Evolutionary conservation across 1,284 basidiomycete genomes (phyloP).

Genomic region (Cryptococcus jaspeensis): DNA sequence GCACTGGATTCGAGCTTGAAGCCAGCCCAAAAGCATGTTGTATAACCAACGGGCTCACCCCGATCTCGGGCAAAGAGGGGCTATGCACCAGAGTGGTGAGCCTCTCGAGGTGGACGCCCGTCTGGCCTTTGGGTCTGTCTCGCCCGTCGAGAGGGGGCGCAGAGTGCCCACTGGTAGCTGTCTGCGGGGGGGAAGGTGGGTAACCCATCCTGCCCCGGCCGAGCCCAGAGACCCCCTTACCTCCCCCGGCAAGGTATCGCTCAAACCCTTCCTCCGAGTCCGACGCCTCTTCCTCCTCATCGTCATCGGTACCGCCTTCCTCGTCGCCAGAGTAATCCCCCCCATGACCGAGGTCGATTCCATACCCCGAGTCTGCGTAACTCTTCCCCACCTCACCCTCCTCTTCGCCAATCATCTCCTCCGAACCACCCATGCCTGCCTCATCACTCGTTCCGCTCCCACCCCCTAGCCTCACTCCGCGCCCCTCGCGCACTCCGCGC

Average conservation of each 20-base stretch:
- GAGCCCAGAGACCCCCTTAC: too few relatives aligned
- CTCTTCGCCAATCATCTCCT: not conserved
- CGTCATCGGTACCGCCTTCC: not conserved
- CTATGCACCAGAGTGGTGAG: not conserved
- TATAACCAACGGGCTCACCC: not conserved
- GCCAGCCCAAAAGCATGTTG: not conserved
- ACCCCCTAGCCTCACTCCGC: not conserved
- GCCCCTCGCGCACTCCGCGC: not conserved
- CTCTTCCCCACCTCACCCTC: not conserved
- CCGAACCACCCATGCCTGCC: too few relatives aligned
- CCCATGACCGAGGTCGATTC: not conserved
- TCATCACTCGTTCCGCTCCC: too few relatives aligned
- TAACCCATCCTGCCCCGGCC: not conserved
- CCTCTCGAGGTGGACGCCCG: not conserved
- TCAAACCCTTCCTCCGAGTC: too few relatives aligned
- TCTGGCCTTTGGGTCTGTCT: not conserved
- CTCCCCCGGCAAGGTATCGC: too few relatives aligned
- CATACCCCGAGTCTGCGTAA: not conserved
- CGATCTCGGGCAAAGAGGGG: not conserved
- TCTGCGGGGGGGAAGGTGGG: not conserved
- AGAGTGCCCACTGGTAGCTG: not conserved
- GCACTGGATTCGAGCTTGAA: not conserved
- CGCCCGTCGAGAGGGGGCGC: not conserved
- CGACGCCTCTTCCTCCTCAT: not conserved
- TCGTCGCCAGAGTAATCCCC: not conserved